Conservation (phyloP, 805 yeast species). For the Myxozyma neglecta region DNA sequence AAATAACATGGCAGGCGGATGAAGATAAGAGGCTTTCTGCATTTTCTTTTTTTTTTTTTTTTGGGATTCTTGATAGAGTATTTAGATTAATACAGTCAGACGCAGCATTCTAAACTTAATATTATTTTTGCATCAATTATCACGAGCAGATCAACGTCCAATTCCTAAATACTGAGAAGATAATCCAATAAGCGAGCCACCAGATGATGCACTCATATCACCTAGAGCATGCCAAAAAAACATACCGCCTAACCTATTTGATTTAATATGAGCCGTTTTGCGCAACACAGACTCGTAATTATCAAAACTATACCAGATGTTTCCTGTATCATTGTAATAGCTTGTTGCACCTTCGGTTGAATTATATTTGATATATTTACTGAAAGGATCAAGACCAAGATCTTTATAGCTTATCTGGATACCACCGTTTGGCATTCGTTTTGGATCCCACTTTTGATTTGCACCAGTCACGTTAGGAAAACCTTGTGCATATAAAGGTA, state of each 20-base stretch:
- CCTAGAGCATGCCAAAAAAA: slow-evolving; percentile 68
- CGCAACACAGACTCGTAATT: slow-evolving; percentile 50
- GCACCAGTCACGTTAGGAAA: slow-evolving; percentile 47
- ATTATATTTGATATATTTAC: slow-evolving; percentile 45
- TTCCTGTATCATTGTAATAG: slow-evolving; percentile 46
- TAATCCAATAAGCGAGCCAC: slow-evolving; percentile 8
- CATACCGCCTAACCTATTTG: slow-evolving; percentile 66
- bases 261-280: slow-evolving; percentile 62
- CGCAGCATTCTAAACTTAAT: too few relatives aligned
- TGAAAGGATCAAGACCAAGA: slow-evolving; percentile 46
- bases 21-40: too few relatives aligned
- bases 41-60: too few relatives aligned
- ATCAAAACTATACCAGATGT: slow-evolving; percentile 62
- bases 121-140: too few relatives aligned
- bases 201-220: slow-evolving; percentile 14
- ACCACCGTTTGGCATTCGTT: slow-evolving; percentile 48
- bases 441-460: slow-evolving; percentile 48
- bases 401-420: slow-evolving; percentile 52
- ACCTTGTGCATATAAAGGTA: slow-evolving; percentile 79
- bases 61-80: too few relatives aligned
- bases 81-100: too few relatives aligned
- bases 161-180: slow-evolving; percentile 4
- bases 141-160: neutral
- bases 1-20: too few relatives aligned
- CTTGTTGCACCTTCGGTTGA: slow-evolving; percentile 53